Base-by-base conservation (phyloP, 352 stramenopile genomes). In the Stramenopiles sp. region DNA sequence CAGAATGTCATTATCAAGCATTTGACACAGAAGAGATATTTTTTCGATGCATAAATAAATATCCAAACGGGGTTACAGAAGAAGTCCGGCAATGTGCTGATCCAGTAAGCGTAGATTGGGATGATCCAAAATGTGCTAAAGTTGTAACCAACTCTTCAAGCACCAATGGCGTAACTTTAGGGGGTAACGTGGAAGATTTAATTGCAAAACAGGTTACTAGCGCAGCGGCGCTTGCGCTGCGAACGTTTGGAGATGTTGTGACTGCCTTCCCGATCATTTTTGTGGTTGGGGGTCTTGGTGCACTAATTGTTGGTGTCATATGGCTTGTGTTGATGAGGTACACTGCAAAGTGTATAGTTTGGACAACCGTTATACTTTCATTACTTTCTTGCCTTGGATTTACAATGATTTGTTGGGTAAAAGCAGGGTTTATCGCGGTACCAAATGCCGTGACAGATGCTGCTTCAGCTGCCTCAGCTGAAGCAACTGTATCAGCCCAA, bases 321-420 rank as follows among this genome's bases (percentile, higher is more conserved):
- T 92, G 90, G 53, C 80, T 93, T 1, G 43, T 92, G 7, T 79
- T 93, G 0, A 80, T 93, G 81, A 83, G 88, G 7, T 92, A 87
- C 79, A 92, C 84, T 73, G 87, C 88, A 1, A 86, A 87, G 0
- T 90, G 86, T 74, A 83, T 93, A 31, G 88, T 93, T 13, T 93
- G 87, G 87, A 77, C 90, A 6, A 86, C 81, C 0, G 82, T 93
- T 13, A 91, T 86, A 86, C 84, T 80, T 1, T 88, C 90, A 1
- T 85, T 93, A 31, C 4, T 90, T 30, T 77, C 90, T 13, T 81
- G 92, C 43, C 79, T 90, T 27, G 78, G 91, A 13, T 88, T 93
- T 43, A 86, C 89, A 0, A 78, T 92, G 0, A 85, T 93, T 79
- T 80, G 92, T 78, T 90, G 88, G 32, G 85, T 88, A 0, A 92